Base-by-base conservation (phyloP, 2,329 filamentous ascomycete species). In the Aspergillus sp. region DNA sequence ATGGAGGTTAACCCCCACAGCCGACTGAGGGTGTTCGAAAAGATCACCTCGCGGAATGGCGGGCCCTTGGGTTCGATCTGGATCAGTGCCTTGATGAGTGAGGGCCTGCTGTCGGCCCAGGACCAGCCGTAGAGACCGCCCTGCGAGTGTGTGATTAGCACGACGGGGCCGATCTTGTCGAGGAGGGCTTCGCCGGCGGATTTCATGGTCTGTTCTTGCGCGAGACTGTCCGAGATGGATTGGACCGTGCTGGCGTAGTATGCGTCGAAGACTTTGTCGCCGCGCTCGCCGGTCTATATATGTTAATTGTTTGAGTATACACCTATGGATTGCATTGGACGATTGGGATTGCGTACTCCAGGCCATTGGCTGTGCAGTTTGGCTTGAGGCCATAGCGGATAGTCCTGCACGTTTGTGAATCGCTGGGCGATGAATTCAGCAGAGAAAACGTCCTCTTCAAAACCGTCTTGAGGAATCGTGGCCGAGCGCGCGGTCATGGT, bases 41-140 rank as follows among this genome's bases (percentile, higher is more conserved):
- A 65, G 24, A 59, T 32, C 6, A 53, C 45, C 42, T 59, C 44
- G n/a, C 52, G 39, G 38, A 53, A 68, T 63, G 38, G 83, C 1
- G 83, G 83, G 0, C 83, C 83, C 4, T 72, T 66, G 0, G 83
- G 83, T 62, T 86, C 84, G 12, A 86, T 59, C 1, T 78, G 74
- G 1, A 86, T 68, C 18, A 85, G 76, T 0, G 71, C 78, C 18
- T 76, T 76, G 2, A 85, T 78, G 0, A 80, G 69, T 0, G 77
- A 62, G 0, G 83, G 82, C 3, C 76, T 66, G 2, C 70, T 67
- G 61, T 87, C 83, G 2, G 78, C 48, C 80, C 8, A 80, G 73
- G 8, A 80, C 71, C 77, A 8, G 73, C 76, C 57, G 77, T 76
- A 11, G 72, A 72, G 41, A 1, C 78, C 77, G 4, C 62, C 80